Evolutionary conservation across 768 basidiomycete genomes (phyloP).

Genomic region (Mycena vulgaris): DNA sequence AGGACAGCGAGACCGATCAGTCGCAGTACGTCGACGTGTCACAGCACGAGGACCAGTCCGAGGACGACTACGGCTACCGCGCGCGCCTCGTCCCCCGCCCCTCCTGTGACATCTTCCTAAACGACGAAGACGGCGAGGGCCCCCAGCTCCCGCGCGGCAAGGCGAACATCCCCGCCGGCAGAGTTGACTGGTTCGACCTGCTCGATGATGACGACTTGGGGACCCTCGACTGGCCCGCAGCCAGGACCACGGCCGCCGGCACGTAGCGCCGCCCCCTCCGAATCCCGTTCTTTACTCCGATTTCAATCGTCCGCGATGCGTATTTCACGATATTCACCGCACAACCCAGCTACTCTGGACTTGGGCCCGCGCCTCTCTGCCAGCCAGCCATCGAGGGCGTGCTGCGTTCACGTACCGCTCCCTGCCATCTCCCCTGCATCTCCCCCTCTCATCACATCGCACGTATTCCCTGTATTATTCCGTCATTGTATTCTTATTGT

Average conservation of each 20-base stretch:
- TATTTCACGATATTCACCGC: neutral
- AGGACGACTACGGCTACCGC: slow-evolving; percentile 22
- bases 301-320: slow-evolving; percentile 1
- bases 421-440: neutral
- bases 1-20: neutral
- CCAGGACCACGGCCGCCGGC: neutral
- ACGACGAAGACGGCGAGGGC: slow-evolving; percentile 13
- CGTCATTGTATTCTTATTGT: neutral
- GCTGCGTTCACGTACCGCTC: slow-evolving; percentile 8
- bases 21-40: slow-evolving; percentile 7
- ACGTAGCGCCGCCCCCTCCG: neutral
- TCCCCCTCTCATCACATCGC: neutral
- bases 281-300: neutral
- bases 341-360: slow-evolving; percentile 2
- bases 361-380: slow-evolving; percentile 17
- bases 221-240: neutral
- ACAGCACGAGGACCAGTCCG: slow-evolving; percentile 7
- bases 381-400: slow-evolving; percentile 16
- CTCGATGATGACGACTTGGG: slow-evolving; percentile 30
- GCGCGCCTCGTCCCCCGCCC: slow-evolving; percentile 30
- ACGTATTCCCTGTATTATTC: neutral
- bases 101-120: slow-evolving; percentile 32
- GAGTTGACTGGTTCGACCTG: slow-evolving; percentile 34
- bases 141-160: slow-evolving; percentile 14
- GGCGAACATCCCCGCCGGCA: slow-evolving; percentile 26